phyloP scores from a whole-genome alignment of 345 rosid genomes.

The Corchorus olitorius region DNA sequence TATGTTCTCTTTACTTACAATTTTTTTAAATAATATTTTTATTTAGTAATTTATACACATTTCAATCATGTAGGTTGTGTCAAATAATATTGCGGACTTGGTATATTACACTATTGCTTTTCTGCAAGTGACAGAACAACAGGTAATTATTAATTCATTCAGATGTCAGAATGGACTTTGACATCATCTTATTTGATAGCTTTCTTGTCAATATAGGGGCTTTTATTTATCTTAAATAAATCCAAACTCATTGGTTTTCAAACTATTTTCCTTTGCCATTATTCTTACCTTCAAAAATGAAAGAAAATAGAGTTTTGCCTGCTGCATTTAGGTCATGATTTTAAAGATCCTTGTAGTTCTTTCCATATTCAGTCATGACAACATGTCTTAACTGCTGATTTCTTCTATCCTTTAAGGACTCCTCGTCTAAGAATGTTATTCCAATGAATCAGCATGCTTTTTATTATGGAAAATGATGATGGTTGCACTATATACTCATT shows the following conservation, averaged over 20 bases:
- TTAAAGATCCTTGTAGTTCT: background rate
- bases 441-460: slow-evolving; percentile 2
- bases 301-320: slow-evolving; percentile 1
- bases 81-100: slow-evolving; percentile 63
- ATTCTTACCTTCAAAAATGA: background rate
- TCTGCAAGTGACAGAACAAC: slow-evolving; percentile 89
- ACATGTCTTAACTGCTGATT: slow-evolving; percentile 9
- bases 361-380: slow-evolving; percentile 2
- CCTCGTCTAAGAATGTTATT: background rate
- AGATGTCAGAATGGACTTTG: slow-evolving; percentile 4
- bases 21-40: background rate
- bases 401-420: background rate
- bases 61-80: slow-evolving; percentile 51
- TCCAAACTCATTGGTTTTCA: background rate
- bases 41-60: slow-evolving; percentile 11
- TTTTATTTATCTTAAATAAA: background rate
- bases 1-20: slow-evolving; percentile 8
- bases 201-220: background rate
- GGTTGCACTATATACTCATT: background rate
- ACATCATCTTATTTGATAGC: background rate
- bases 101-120: slow-evolving; percentile 78
- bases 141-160: slow-evolving; percentile 43
- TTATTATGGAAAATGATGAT: background rate
- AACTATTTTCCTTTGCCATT: background rate
- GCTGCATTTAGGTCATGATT: background rate